Percentiles rank a stretch among this genome's conserved stretches.
Evolutionary conservation across 768 basidiomycete species (phyloP).

Genomic region (Panaeolus cyanescens): DNA sequence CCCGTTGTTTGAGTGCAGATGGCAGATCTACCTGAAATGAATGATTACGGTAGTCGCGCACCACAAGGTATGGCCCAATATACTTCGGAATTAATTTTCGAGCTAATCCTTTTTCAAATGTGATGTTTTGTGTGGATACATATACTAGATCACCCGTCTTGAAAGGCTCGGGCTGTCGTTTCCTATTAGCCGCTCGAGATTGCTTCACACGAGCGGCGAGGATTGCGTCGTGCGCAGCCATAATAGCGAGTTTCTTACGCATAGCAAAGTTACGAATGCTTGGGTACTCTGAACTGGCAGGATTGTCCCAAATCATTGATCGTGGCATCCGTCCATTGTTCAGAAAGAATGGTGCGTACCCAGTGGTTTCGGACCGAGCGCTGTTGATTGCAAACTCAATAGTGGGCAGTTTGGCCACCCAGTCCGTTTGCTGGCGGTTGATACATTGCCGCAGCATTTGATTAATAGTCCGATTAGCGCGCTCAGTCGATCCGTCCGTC

Average conservation of each 20-base stretch:
- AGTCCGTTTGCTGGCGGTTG: conserved; percentile 28
- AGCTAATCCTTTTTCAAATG: conserved; percentile 8
- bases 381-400: conserved; percentile 17
- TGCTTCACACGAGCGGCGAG: conserved; percentile 27
- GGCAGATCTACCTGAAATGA: conserved; percentile 8
- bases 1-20: conserved; percentile 15
- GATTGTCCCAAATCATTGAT: conserved; percentile 16
- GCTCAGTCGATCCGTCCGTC: conserved; percentile 40
- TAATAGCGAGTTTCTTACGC: conserved; percentile 18
- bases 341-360: conserved; percentile 18
- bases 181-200: conserved; percentile 22
- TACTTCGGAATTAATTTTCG: conserved; percentile 15
- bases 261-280: conserved; percentile 13
- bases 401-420: conserved; percentile 25
- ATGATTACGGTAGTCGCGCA: conserved; percentile 7
- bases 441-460: conserved; percentile 31
- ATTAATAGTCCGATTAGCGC: conserved; percentile 30
- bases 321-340: conserved; percentile 12
- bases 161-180: too few species aligned
- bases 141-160: conserved; percentile 14
- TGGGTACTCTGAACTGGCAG: conserved; percentile 10
- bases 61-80: conserved; percentile 12
- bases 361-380: conserved; percentile 14
- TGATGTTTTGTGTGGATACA: conserved; percentile 12
- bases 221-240: conserved; percentile 25